These are phyloP conservation scores for Trichoderma arundinaceum DNA, from an alignment of 2,329 filamentous ascomycete genomes.

Conservation along the genomic window DNA sequence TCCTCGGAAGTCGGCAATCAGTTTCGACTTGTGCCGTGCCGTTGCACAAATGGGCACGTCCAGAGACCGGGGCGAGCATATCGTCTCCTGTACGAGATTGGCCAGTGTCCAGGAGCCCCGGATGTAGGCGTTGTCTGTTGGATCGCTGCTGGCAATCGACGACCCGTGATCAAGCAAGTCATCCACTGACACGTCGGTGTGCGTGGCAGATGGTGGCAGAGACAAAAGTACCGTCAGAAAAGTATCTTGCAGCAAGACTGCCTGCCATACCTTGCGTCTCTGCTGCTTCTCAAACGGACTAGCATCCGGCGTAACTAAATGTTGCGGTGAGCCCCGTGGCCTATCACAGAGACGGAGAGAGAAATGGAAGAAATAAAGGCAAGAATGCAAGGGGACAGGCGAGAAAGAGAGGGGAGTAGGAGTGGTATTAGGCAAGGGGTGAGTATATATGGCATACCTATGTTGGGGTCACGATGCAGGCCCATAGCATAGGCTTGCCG, in stretches of 20 bases:
- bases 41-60: constrained; percentile 74
- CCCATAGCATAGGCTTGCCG: constrained; percentile 83
- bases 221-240: constrained; percentile 80
- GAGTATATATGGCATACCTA: constrained; percentile 51
- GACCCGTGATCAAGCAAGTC: constrained; percentile 69
- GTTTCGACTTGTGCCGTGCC: constrained; percentile 69
- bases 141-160: constrained; percentile 62
- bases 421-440: not conserved
- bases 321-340: not conserved
- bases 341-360: not conserved
- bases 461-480: constrained; percentile 77
- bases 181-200: constrained; percentile 79
- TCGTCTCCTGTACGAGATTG: constrained; percentile 76
- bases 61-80: constrained; percentile 76
- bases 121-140: constrained; percentile 73
- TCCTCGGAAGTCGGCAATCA: constrained; percentile 71
- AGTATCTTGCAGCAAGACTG: constrained; percentile 79
- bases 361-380: no score
- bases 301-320: constrained; percentile 65
- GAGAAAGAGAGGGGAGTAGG: not conserved
- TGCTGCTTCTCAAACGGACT: constrained; percentile 76
- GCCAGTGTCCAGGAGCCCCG: constrained; percentile 79
- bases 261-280: constrained; percentile 80
- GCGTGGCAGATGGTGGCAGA: constrained; percentile 76
- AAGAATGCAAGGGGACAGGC: no score